Base-by-base conservation (phyloP, 2,329 filamentous ascomycete species). In the Penicillium sp. region DNA sequence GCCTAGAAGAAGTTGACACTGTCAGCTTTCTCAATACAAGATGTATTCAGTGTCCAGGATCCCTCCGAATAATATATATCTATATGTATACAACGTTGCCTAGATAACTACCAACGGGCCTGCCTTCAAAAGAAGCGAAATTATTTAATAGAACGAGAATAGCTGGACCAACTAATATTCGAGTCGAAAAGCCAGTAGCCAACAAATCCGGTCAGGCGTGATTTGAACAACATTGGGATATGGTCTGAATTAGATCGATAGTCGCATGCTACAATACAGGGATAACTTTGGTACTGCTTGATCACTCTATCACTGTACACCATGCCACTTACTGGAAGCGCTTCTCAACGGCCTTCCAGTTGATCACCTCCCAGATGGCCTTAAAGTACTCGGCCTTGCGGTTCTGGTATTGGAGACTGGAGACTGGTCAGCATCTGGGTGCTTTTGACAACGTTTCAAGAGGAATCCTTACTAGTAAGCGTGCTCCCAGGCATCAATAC, bases 401-500 rank as follows among this genome's bases (percentile, higher is more conserved):
- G 78, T 95, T 95, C 80, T 95, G 80, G 74, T 95, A 95, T 75
- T 95, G 87, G 48, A 95, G 77, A 73, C 77, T 80, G 43, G 35
- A 43, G 17, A 7, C 11, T 10, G 46, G n/a, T n/a, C n/a, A n/a
- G n/a, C n/a, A n/a, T 63, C 48, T 60, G 53, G 34, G 29, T 11
- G 29, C 18, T 20, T n/a, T 27, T 11, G 14, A 6, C 10, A 19
- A 39, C 23, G 45, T 43, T 18, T 26, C 4, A 27, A 16, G 36
- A 14, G 8, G 35, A 13, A 7, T 18, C 20, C 74, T 71, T 67
- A 78, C 75, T 94, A 94, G 76, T 94, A 94, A 36, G 89, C 89
- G 71, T 95, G 89, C 77, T 95, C 89, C 89, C 89, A 95, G 39
- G 89, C 90, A 73, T 96, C 90, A 59, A 96, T 84, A 41, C 90